Evolutionary conservation across 495 filamentous ascomycete genomes (phyloP), one percentile per base, ranked within the genome.

Genomic region (Aspergillus steynii): DNA sequence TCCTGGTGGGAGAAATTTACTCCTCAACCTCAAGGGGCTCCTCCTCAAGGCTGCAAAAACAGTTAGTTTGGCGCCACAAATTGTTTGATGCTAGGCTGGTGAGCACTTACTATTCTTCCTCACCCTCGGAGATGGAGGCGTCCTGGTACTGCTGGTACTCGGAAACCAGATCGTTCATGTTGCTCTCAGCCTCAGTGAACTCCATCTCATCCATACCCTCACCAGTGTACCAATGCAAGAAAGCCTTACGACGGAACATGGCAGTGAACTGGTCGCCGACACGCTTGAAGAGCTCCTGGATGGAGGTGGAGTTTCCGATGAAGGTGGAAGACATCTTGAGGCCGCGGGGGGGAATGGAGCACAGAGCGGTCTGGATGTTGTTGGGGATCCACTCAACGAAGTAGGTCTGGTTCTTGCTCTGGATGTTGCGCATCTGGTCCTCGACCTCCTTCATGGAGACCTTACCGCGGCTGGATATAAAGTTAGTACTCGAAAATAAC

Each of bases 141-240:
- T 99, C 95, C 86, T 99, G 95, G 86, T 99, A 99, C 79, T 99
- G 96, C 87, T 99, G 95, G 86, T 99, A 99, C 79, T 99, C 95
- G 61, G 94, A 97, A 64, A 99, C 95, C 78, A 99, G 83, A 80
- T 99, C 95, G 85, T 98, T 99, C 95, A 99, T 99, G 85, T 99
- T 99, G 84, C 90, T 94, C 90, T 99, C 95, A 70, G 95, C 95
- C 86, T 98, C 96, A 76, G 95, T 98, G 83, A 99, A 99, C 85
- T 99, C 95, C 95, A 98, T 98, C 90, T 99, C 95, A 83, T 99
- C 95, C 95, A 99, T 99, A 84, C 95, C 95, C 88, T 99, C 95
- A 75, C 93, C 93, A 87, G 95, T 99, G 82, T 99, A 99, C 95
- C 95, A 99, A 88, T 98, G 95, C 90, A 99, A 91, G 93, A 99